Evolutionary conservation across 495 filamentous ascomycete species (phyloP).

Genomic region (Sordaria brevicollis): DNA sequence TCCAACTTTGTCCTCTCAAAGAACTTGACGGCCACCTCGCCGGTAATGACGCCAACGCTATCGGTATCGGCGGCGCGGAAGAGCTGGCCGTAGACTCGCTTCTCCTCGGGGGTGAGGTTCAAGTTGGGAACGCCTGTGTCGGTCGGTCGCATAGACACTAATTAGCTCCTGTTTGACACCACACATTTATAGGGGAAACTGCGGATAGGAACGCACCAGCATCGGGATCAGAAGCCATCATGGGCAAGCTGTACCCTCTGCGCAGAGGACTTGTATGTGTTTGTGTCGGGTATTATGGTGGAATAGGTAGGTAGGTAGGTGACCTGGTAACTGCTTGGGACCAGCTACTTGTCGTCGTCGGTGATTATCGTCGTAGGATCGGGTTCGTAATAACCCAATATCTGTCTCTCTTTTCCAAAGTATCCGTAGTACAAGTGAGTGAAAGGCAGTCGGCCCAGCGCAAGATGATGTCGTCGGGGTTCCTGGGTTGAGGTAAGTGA

Average conservation of each 20-base stretch:
- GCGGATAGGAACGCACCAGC: constrained; percentile 11
- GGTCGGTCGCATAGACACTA: background rate
- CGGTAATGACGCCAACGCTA: constrained; percentile 84
- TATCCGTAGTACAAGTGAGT: background rate
- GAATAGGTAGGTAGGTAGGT: no score
- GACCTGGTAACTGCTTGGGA: background rate
- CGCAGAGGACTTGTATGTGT: background rate
- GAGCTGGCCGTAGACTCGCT: constrained; percentile 82
- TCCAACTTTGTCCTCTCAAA: constrained; percentile 91
- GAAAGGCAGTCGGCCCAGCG: background rate
- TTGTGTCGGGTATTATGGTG: background rate
- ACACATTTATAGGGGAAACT: background rate
- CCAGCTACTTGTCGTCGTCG: background rate
- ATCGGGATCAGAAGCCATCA: constrained; percentile 25
- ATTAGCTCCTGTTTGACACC: background rate
- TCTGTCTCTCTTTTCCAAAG: background rate
- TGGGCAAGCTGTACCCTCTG: constrained; percentile 8
- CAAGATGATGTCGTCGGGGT: background rate
- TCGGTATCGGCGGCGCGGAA: constrained; percentile 86
- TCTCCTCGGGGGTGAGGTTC: constrained; percentile 85
- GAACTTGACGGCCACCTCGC: constrained; percentile 93
- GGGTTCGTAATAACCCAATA: background rate
- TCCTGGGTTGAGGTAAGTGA: background rate
- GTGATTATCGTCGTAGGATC: background rate
- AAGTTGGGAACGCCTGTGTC: constrained; percentile 61